A percentile compares a stretch with the other conserved stretches of the same genome.
These are phyloP conservation scores for Zasmidium angulare DNA, from an alignment of 2,329 filamentous ascomycete species.

Conservation along the genomic window DNA sequence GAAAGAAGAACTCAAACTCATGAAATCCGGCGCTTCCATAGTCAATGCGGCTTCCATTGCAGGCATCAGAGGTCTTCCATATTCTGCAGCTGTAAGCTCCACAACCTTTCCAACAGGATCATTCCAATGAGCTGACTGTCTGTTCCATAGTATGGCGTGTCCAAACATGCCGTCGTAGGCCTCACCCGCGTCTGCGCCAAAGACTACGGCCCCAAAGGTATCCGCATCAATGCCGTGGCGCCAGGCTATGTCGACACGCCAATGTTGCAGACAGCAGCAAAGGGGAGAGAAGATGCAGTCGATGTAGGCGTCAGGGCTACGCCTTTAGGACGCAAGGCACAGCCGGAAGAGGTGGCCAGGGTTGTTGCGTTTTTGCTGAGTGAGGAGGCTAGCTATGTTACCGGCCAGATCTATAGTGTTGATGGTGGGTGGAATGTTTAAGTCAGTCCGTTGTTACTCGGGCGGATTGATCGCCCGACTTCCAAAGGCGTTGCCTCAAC, in stretches of 20 bases:
- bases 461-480: too few relatives aligned
- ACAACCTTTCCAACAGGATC: neutral
- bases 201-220: slow-evolving; percentile 18
- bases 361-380: slow-evolving; percentile 51
- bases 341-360: slow-evolving; percentile 41
- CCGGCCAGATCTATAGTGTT: slow-evolving; percentile 46
- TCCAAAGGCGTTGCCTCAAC: too few relatives aligned
- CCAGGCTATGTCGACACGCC: slow-evolving; percentile 35
- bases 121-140: neutral
- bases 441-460: too few relatives aligned
- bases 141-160: slow-evolving; percentile 7
- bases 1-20: slow-evolving; percentile 45
- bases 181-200: slow-evolving; percentile 23
- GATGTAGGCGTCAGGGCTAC: slow-evolving; percentile 2
- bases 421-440: slow-evolving; percentile 40
- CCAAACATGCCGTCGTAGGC: slow-evolving; percentile 28
- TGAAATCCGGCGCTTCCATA: slow-evolving; percentile 53
- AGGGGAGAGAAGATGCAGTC: neutral
- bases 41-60: slow-evolving; percentile 52
- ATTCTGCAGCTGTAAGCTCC: slow-evolving; percentile 3
- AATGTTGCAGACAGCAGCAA: slow-evolving; percentile 28
- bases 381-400: slow-evolving; percentile 48
- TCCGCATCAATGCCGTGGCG: slow-evolving; percentile 27
- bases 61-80: slow-evolving; percentile 33
- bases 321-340: slow-evolving; percentile 18